These are phyloP conservation scores for Ceratocystis smalleyi DNA, from an alignment of 2,329 filamentous ascomycete genomes.

Conservation along the genomic window DNA sequence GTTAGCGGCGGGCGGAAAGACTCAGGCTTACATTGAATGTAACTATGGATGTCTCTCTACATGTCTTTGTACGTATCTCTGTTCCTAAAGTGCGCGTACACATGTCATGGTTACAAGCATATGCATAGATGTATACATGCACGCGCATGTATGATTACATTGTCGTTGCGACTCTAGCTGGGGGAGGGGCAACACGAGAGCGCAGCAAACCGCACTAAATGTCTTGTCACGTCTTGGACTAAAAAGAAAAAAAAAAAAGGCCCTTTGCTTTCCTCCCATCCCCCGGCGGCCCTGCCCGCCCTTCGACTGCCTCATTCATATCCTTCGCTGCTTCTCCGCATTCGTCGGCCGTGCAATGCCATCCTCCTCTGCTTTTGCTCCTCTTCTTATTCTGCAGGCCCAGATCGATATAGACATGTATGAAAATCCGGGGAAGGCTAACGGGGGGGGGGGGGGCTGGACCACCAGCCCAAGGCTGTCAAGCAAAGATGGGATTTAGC, in stretches of 20 bases:
- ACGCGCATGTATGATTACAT: neutral
- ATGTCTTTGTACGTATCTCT: neutral
- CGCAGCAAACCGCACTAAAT: neutral
- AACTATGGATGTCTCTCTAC: neutral
- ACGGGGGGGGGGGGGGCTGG: neutral
- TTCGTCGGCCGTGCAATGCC: neutral
- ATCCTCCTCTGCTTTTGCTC: neutral
- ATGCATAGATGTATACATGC: neutral
- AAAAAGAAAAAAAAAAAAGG: neutral
- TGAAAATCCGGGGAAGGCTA: slow-evolving; percentile 10
- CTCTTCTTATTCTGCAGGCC: neutral
- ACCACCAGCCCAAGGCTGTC: neutral
- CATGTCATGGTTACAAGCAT: neutral
- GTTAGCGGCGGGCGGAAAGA: neutral
- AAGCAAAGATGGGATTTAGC: neutral
- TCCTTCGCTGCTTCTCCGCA: neutral
- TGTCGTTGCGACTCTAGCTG: neutral
- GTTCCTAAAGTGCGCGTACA: neutral
- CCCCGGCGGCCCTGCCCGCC: neutral
- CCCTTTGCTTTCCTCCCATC: neutral
- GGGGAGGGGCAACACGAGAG: neutral
- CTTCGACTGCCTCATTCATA: neutral
- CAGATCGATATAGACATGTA: neutral
- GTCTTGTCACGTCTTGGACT: neutral
- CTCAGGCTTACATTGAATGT: neutral